A percentile compares a stretch with the other conserved stretches of the same genome.
phyloP scores from a whole-genome alignment of 192 early-diverging fungal genomes.

The Cladochytrium replicatum region DNA sequence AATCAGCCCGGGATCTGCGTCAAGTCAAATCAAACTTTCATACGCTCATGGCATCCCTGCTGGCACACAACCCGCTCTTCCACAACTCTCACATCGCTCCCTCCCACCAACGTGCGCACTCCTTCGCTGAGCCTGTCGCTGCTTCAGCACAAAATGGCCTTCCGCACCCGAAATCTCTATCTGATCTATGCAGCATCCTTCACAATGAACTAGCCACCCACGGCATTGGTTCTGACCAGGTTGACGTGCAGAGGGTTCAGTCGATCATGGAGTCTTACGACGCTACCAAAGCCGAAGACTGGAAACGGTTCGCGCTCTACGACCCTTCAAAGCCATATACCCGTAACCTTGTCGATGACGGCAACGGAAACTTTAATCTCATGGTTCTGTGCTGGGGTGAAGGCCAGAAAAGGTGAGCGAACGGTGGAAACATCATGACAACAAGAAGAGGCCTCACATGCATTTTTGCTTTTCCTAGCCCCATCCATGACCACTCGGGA shows the following conservation, averaged over 20 bases:
- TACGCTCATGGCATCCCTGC: too few relatives aligned
- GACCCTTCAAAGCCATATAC: constrained; percentile 67
- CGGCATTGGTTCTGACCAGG: constrained; percentile 43
- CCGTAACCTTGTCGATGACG: constrained; percentile 78
- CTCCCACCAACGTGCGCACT: too few relatives aligned
- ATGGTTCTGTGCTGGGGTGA: constrained; percentile 81
- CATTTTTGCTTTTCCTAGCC: constrained; percentile 34
- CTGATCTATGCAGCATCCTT: constrained; percentile 36
- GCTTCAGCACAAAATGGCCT: too few relatives aligned
- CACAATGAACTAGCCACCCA: constrained; percentile 44
- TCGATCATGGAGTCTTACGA: constrained; percentile 60
- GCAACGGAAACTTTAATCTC: constrained; percentile 87
- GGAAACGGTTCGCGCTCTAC: constrained; percentile 65
- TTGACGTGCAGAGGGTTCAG: constrained; percentile 47
- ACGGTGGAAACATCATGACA: constrained; percentile 1
- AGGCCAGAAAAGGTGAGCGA: constrained; percentile 44
- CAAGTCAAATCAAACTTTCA: too few relatives aligned
- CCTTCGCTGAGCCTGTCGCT: too few relatives aligned
- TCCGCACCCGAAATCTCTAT: constrained; percentile 18
- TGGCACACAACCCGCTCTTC: too few relatives aligned
- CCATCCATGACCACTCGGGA: constrained; percentile 84
- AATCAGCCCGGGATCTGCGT: too few relatives aligned
- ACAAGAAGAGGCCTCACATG: constrained; percentile 4
- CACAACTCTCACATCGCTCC: too few relatives aligned
- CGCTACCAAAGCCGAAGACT: constrained; percentile 57